Evolutionary conservation across 441 rosid species (phyloP), one percentile per base, ranked within the genome.

Genomic region (Erodium texanum): DNA sequence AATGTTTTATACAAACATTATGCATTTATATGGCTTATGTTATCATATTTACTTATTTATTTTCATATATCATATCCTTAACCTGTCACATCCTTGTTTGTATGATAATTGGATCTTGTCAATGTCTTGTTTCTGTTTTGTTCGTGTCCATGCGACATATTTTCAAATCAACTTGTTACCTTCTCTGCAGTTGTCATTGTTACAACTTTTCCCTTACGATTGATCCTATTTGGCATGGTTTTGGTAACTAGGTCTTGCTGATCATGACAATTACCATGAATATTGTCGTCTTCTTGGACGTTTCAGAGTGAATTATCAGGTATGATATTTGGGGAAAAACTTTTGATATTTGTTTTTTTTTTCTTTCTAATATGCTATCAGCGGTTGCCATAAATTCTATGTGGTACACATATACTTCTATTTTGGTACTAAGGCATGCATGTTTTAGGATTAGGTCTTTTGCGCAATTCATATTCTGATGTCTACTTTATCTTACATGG

Each of bases 251-350:
- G 99, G 99, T 76, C 99, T 96, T 80, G 90, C 94, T 76, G 97
- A 96, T 88, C 99, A 96, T 82, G 97, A 93, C 77, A 96, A 93
- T 80, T 96, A 96, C 82, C 99, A 96, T 78, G 99, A 87, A 76
- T 96, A 81, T 75, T 96, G 99, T 77, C 98, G 98, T 71, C 96
- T 96, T 74, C 96, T 96, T 64, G 99, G 99, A 71, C 94, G 99
- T 45, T 96, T 96, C 82, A 86, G 87, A 76, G 83, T 90, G 79
- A 96, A 87, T 68, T 96, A 88, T 82, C 99, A 96, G 99, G 99
- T 93, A 73, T 61, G 8, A 72, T 72, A 12, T 24, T 18, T 32
- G 45, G 8, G n/a, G 9, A n/a, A 27, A 8, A 15, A 64, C 66
- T 29, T 27, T 32, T 64, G 45, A 15, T 64, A 11, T n/a, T 16